These are phyloP conservation scores for Verticillium nonalfalfae DNA, from an alignment of 2,329 filamentous ascomycete genomes.

Conservation along the genomic window DNA sequence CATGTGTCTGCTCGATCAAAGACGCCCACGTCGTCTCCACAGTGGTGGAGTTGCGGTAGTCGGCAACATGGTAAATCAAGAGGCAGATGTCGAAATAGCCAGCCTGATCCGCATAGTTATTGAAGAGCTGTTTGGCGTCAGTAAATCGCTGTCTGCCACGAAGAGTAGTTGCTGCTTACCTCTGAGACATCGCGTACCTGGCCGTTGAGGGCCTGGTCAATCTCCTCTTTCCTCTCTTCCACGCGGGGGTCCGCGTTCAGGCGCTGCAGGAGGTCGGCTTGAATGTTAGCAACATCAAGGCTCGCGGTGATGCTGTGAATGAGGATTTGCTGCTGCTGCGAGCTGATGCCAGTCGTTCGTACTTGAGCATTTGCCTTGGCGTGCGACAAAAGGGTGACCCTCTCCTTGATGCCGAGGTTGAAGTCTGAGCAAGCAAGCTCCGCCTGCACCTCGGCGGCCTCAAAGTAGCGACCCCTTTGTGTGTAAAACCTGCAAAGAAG, in stretches of 20 bases:
- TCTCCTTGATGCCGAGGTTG: conserved; percentile 68
- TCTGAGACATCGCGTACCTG: conserved; percentile 69
- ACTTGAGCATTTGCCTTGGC: conserved; percentile 92
- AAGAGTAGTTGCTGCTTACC: conserved; percentile 46
- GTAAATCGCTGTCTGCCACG: conserved; percentile 4
- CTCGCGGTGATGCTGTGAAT: conserved; percentile 79
- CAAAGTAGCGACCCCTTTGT: conserved; percentile 74
- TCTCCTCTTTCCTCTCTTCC: conserved; percentile 54
- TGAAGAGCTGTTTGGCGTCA: conserved; percentile 64
- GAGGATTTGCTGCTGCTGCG: conserved; percentile 77
- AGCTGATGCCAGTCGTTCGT: conserved; percentile 66
- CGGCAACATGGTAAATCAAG: conserved; percentile 84
- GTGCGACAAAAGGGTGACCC: conserved; percentile 83
- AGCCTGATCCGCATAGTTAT: conserved; percentile 82
- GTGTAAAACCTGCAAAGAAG: conserved; percentile 90
- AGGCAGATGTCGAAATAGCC: conserved; percentile 92
- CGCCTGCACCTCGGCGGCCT: conserved; percentile 82
- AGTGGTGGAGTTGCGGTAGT: conserved; percentile 81
- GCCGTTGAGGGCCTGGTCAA: conserved; percentile 67
- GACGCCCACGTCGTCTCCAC: conserved; percentile 81
- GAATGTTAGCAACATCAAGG: conserved; percentile 89
- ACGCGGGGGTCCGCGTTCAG: conserved; percentile 69
- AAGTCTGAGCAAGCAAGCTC: conserved; percentile 81
- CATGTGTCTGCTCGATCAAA: conserved; percentile 67
- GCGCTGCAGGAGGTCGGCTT: conserved; percentile 81